Base-by-base conservation (phyloP, 345 rosid species). In the Streptanthus diversifolius region DNA sequence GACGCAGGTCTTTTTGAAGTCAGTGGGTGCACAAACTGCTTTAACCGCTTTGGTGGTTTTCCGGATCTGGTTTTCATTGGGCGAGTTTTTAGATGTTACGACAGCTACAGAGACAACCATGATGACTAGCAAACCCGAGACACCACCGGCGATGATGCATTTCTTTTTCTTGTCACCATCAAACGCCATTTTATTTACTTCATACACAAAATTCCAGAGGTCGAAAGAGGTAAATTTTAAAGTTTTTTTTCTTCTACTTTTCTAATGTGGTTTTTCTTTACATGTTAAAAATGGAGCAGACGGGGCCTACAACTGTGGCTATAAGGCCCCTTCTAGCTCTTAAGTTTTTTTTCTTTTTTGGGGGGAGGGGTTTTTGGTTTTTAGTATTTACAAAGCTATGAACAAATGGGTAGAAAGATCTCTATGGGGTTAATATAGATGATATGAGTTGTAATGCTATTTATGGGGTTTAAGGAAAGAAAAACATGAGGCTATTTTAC, bases 21-120 rank as follows among this genome's bases (percentile, higher is more conserved):
- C 93, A 3, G 92, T 84, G 0, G 89, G 84, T 68, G 79, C 81
- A 66, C 98, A 93, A 17, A 93, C 77, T 15, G 85, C 77, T 52
- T 76, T 43, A 25, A 89, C 76, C 3, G 87, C 85, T 70, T 86
- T 89, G 18, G 76, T 41, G 2, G 85, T 66, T 1, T 77, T 52
- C 0, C 80, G 24, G 21, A 80, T 59, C 8, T 74, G 12, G 14
- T 19, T 6, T 24, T 21, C 62, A 11, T 17, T 35, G 19, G 53
- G 27, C 2, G 25, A n/a, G 59, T 78, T 55, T 35, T 22, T 69
- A 35, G 61, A 52, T 6, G 80, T 61, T 5, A 83, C 77, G 5
- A 87, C 74, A 0, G 86, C 86, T 36, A 83, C 83, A 0, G 85
- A 89, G 8, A 85, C 84, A 52, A 92, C 86, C 85, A 85, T 81